phyloP scores from a whole-genome alignment of 2,329 filamentous ascomycete genomes.

The Pseudopithomyces maydicus region DNA sequence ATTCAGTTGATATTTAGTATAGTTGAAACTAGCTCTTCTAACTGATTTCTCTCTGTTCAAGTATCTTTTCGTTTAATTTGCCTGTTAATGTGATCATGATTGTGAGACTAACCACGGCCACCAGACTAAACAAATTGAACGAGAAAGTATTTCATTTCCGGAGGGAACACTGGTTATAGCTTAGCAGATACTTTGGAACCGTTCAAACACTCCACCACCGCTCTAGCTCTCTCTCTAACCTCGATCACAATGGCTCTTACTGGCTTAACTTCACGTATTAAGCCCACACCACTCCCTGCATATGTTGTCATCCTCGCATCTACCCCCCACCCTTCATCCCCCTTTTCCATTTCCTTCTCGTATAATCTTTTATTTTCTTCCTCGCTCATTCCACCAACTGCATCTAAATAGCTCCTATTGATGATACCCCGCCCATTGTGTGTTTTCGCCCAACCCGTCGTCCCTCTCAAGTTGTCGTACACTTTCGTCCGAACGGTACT shows the following conservation, averaged over 20 bases:
- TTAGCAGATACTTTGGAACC: not conserved
- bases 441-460: conserved; percentile 60
- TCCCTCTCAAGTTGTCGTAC: conserved; percentile 61
- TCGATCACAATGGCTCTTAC: conserved; percentile 60
- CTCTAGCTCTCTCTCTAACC: conserved; percentile 47
- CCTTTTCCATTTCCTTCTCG: conserved; percentile 55
- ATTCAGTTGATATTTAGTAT: too few relatives aligned
- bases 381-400: conserved; percentile 45
- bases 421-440: conserved; percentile 65
- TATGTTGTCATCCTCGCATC: conserved; percentile 64
- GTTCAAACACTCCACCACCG: conserved; percentile 31
- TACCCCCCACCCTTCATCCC: conserved; percentile 58
- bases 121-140: too few relatives aligned
- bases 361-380: conserved; percentile 53
- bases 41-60: too few relatives aligned
- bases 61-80: too few relatives aligned
- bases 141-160: too few relatives aligned
- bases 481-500: conserved; percentile 57
- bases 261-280: conserved; percentile 57
- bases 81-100: too few relatives aligned
- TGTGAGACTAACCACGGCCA: too few relatives aligned
- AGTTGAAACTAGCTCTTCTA: too few relatives aligned
- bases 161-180: not conserved
- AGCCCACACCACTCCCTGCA: conserved; percentile 65
- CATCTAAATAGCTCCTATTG: conserved; percentile 58